Conservation (phyloP, 2,329 filamentous ascomycete genomes). For the Orbilia brochopaga region DNA sequence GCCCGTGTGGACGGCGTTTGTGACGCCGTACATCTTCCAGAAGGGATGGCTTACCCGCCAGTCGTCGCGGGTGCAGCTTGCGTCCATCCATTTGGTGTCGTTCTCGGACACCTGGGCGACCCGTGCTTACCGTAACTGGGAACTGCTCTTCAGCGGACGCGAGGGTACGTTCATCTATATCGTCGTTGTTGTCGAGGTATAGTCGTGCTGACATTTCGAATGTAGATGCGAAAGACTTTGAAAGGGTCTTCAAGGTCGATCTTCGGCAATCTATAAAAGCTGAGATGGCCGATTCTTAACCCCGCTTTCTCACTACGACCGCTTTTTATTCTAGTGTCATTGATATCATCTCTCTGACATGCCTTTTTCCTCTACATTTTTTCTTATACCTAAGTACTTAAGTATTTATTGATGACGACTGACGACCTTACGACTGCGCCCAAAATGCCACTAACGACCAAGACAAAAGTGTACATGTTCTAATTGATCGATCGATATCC, state of each 20-base stretch:
- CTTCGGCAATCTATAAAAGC: constrained; percentile 44
- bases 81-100: constrained; percentile 53
- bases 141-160: constrained; percentile 52
- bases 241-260: constrained; percentile 52
- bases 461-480: constrained; percentile 39
- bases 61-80: constrained; percentile 41
- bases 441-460: constrained; percentile 35
- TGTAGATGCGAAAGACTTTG: constrained; percentile 53
- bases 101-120: constrained; percentile 54
- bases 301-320: not conserved
- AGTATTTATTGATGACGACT: too few relatives aligned
- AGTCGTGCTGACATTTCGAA: constrained; percentile 9
- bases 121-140: constrained; percentile 53
- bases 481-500: constrained; percentile 35
- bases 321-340: constrained; percentile 13
- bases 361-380: not conserved
- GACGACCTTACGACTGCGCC: constrained; percentile 29
- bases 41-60: constrained; percentile 47
- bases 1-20: constrained; percentile 55
- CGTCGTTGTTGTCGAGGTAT: not conserved
- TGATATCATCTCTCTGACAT: constrained; percentile 13
- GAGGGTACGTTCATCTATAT: constrained; percentile 42
- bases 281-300: constrained; percentile 39
- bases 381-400: constrained; percentile 17
- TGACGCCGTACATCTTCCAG: constrained; percentile 41